Base-by-base conservation (phyloP, 2,329 filamentous ascomycete genomes). In the Fusarium agapanthi region DNA sequence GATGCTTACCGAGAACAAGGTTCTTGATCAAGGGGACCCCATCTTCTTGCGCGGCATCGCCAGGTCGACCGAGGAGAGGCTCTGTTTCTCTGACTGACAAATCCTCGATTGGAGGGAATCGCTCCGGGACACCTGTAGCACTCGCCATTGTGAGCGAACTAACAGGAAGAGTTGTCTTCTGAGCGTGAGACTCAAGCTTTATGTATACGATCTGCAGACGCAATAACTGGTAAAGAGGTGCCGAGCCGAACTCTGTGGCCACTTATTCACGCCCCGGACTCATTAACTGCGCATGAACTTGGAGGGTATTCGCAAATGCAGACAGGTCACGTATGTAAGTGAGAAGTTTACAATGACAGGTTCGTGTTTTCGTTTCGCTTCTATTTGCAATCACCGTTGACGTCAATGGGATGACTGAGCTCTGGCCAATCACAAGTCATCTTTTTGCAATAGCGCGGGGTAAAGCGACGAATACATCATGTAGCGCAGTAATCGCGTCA, bases 1-100 rank as follows among this genome's bases (percentile, higher is more conserved):
- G 30, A 28, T 30, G 30, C 86, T 73, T 85, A 95, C 95, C 95
- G 41, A 93, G 88, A 71, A 92, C 84, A 44, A 97, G 86, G 78
- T 97, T 97, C 75, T 87, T 86, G 69, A 89, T 84, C 59, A 97
- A 86, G 30, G 89, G 85, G 66, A 89, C 86, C 22, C 88, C 87
- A 41, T 91, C 88, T 65, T 84, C 84, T 84, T 97, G 94, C 54
- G 89, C 88, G 15, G 89, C 93, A 83, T 95, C 93, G 51, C 93
- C 93, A 47, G 90, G 87, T 55, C 86, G 85, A 44, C 85, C 85
- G 20, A 87, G 83, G 15, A 87, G 80, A 35, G 85, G 85, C 71
- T 85, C 84, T 32, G 77, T 80, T 73, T 85, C 84, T 47, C 78
- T 65, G 15, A 68, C 70, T 41, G 81, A 81, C 26, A 62, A 48